Conservation (phyloP, 2,329 filamentous ascomycete genomes). For the Aspergillus sp. region DNA sequence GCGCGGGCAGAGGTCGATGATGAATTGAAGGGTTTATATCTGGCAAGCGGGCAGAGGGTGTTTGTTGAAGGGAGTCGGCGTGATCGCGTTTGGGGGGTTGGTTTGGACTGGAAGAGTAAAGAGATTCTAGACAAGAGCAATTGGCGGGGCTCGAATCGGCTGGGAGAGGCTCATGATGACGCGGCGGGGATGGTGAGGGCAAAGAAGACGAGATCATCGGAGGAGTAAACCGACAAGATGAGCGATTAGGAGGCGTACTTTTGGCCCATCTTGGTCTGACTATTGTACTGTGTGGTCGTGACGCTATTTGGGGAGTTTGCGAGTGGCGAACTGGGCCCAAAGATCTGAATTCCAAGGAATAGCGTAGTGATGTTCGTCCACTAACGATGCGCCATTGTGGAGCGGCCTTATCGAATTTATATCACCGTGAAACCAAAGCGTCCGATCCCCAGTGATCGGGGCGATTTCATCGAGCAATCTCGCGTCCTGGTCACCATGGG, state of each 20-base stretch:
- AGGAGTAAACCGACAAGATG: no score
- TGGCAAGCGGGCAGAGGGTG: neutral
- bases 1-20: constrained; percentile 13
- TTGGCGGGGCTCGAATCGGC: constrained; percentile 13
- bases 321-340: no score
- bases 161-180: constrained; percentile 11
- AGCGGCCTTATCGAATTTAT: neutral
- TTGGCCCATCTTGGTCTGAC: no score
- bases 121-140: constrained; percentile 13
- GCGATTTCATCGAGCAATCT: neutral
- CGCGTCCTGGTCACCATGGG: neutral
- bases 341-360: neutral
- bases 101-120: constrained; percentile 12
- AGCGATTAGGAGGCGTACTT: neutral
- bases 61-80: constrained; percentile 14
- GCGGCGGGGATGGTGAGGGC: constrained; percentile 3
- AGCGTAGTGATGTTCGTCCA: neutral
- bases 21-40: constrained; percentile 9
- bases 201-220: neutral
- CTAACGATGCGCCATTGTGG: neutral
- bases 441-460: neutral
- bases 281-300: neutral
- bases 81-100: constrained; percentile 14
- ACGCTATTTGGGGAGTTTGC: neutral
- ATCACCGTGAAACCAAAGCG: neutral